Evolutionary conservation across 805 yeast species (phyloP).

Genomic region (Millerozyma miso): DNA sequence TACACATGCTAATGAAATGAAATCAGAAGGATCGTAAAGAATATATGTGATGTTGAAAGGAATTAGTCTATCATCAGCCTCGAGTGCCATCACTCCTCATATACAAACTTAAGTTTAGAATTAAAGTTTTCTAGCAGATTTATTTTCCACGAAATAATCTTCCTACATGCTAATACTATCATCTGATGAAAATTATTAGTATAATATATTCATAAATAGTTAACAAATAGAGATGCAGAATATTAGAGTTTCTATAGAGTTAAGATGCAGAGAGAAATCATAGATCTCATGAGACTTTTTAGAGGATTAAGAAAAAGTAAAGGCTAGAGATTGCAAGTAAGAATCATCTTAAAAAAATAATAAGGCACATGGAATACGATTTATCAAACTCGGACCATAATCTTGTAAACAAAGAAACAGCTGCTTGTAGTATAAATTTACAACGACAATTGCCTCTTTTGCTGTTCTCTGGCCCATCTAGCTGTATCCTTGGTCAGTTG

Average conservation of each 20-base stretch:
- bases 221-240: background rate
- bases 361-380: conserved; percentile 1
- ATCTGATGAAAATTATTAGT: background rate
- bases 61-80: conserved; percentile 23
- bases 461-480: conserved; percentile 94
- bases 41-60: conserved; percentile 89
- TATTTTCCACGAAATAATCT: background rate
- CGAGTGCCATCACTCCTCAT: background rate
- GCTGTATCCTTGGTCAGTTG: conserved; percentile 84
- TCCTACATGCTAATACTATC: background rate
- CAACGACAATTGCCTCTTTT: conserved; percentile 37
- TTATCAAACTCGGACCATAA: background rate
- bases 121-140: background rate
- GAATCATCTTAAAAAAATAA: conserved; percentile 3
- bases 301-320: conserved; percentile 2
- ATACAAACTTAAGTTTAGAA: too few species aligned
- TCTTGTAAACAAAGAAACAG: background rate
- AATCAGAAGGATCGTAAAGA: conserved; percentile 65
- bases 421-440: background rate
- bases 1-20: conserved; percentile 58
- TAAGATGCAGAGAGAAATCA: background rate
- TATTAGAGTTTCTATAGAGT: background rate
- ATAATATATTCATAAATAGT: background rate
- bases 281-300: background rate
- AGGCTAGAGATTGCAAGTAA: background rate